Evolutionary conservation across 768 basidiomycete species (phyloP), one percentile per base, ranked within the genome.

Genomic region (Mycena amicta): DNA sequence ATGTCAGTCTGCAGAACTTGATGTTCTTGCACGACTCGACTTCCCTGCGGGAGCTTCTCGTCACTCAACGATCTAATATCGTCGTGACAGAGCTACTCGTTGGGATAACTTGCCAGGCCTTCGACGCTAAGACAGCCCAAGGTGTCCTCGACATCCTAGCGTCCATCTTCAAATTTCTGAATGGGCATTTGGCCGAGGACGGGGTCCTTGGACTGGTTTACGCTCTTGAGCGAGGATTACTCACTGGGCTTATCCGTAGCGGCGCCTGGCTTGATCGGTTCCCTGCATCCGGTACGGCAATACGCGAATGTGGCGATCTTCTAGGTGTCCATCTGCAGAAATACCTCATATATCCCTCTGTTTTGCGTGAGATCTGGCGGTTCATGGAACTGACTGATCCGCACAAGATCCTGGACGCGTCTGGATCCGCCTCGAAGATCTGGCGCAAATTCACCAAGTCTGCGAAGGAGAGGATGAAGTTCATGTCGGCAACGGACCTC

Each of bases 311-410:
- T 37, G 27, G 8, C 2, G 26, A 13, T 2, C 33, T 57, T 4
- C 29, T 61, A 15, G 5, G 28, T 16, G 40, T 26, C 5, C 52
- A 61, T 29, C 8, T 61, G 23, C 55, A 55, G 3, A 27, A 29
- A 11, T 61, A 57, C 23, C 13, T 61, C 13, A 55, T 61, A n/a
- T 61, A 57, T 25, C 30, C 51, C n/a, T 61, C 60, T 2, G 52
- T 61, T 15, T 51, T 61, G 16, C 60, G 56, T 8, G 41, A 53
- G 3, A 55, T 54, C 6, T 39, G 53, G 43, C 47, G 57, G 33
- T 53, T 52, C 5, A 22, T 61, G 5, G 8, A 39, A 8, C 33
- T 37, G 33, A 37, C 33, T 8, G 33, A 37, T 37, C 18, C 18
- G 11, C 33, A 37, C 18, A 8, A 18, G 11, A 8, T 18, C 8